These are phyloP conservation scores for Mortierella sp. DNA, from an alignment of 371 early-diverging fungal genomes.

Conservation along the genomic window DNA sequence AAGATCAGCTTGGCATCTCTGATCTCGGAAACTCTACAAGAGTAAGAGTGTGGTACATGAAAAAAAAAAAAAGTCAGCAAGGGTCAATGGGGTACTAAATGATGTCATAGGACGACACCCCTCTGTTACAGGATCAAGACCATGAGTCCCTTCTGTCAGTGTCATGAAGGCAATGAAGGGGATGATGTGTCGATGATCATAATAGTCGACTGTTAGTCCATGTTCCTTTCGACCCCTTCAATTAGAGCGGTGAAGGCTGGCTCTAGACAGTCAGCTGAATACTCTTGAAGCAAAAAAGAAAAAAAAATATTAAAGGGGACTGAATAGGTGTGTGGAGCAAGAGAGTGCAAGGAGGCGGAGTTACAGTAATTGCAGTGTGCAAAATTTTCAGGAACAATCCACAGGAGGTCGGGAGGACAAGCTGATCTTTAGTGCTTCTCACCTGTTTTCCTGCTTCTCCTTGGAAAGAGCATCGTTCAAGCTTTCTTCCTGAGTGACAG, in stretches of 20 bases:
- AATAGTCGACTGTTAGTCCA: neutral
- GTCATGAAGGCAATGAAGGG: neutral
- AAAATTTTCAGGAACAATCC: constrained; percentile 7
- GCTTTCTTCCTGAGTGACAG: constrained; percentile 28
- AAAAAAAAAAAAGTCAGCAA: neutral
- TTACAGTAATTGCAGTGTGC: neutral
- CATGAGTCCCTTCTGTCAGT: neutral
- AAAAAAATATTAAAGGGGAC: neutral
- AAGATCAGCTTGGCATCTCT: constrained; percentile 77
- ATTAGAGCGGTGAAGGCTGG: neutral
- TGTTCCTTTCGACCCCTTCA: neutral
- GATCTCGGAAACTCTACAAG: constrained; percentile 62
- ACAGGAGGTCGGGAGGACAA: no score
- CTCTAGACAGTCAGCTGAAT: neutral
- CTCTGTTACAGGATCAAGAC: neutral
- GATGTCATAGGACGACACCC: constrained; percentile 5
- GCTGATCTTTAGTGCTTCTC: neutral
- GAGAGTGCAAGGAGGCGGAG: neutral
- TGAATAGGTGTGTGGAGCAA: neutral
- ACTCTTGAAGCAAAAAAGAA: neutral
- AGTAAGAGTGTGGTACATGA: neutral
- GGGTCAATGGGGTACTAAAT: constrained; percentile 1
- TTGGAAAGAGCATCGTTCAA: constrained; percentile 25
- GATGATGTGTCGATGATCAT: neutral
- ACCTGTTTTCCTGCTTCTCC: constrained; percentile 49